Evolutionary conservation across 345 rosid genomes (phyloP), one percentile per base, ranked within the genome.

Genomic region (Murraya koenigii): DNA sequence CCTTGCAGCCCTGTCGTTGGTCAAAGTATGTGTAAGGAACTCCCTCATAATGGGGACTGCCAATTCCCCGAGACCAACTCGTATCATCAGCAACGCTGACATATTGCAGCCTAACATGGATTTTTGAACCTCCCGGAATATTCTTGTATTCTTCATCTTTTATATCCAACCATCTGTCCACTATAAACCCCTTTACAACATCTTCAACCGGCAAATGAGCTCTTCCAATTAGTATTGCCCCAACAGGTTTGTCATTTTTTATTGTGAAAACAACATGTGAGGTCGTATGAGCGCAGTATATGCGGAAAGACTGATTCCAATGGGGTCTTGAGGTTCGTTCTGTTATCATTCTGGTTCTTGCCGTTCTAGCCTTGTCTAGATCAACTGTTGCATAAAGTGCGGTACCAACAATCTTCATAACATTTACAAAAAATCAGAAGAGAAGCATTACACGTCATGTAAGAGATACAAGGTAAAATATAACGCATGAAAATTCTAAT

Each of bases 311-410:
- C 80, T 95, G 89, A 28, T 82, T 19, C 98, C 96, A 95, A 10
- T 19, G 76, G 14, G 88, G 90, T 1, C 67, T 82, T 1, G 80
- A 59, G 7, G 85, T 75, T 7, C 81, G 82, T 2, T 81, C 80
- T 72, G 71, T 74, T 17, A 87, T 13, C 80, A 66, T 79, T 23
- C 76, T 81, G 28, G 99, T 95, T 73, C 97, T 86, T 47, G 85
- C 95, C 38, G 91, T 90, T 30, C 96, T 89, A 9, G 94, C 90
- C 75, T 85, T 89, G 78, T 89, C 98, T 22, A 93, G 77, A 83
- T 95, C 95, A 63, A 95, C 79, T 7, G 94, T 83, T 59, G 93
- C 93, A 66, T 93, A 93, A 6, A 92, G 69, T 65, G 81, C 72
- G 23, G 89, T 78, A 33, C 90, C 90, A 32, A 75, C 77, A 28